phyloP scores from a whole-genome alignment of 176 grass and related monocot species.

The Cymbopogon citratus region DNA sequence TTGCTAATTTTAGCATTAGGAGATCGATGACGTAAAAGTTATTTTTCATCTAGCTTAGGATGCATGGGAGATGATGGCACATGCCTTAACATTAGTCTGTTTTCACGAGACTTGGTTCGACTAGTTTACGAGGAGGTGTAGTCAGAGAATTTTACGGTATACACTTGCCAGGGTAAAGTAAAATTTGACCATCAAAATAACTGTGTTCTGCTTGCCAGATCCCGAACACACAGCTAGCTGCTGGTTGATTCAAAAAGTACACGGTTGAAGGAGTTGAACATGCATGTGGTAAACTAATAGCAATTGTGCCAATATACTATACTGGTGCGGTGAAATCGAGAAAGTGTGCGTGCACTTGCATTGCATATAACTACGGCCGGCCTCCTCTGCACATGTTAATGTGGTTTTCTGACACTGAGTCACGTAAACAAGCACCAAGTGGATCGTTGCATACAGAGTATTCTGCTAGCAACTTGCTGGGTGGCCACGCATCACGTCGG shows the following conservation, averaged over 20 bases:
- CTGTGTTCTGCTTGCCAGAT: neutral
- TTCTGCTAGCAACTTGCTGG: neutral
- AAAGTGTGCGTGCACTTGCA: too few relatives aligned
- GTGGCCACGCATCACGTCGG: too few relatives aligned
- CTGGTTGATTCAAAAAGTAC: neutral
- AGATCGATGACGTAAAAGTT: neutral
- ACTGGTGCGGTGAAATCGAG: neutral
- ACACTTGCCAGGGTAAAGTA: too few relatives aligned
- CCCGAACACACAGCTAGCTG: too few relatives aligned
- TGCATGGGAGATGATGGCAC: neutral
- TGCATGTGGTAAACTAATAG: neutral
- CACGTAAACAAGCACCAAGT: neutral
- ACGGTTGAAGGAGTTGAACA: neutral
- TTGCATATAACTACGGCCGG: too few relatives aligned
- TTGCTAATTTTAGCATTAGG: neutral
- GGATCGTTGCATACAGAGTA: neutral
- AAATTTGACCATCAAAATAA: too few relatives aligned
- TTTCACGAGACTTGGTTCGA: neutral
- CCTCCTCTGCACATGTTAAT: too few relatives aligned
- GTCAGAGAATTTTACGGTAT: too few relatives aligned
- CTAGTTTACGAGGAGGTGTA: too few relatives aligned
- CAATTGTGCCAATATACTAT: neutral
- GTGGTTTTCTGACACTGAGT: neutral
- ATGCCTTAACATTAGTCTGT: neutral
- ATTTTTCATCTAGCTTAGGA: neutral